phyloP scores from a whole-genome alignment of 164 flowering plant species.

The Vitis riparia region DNA sequence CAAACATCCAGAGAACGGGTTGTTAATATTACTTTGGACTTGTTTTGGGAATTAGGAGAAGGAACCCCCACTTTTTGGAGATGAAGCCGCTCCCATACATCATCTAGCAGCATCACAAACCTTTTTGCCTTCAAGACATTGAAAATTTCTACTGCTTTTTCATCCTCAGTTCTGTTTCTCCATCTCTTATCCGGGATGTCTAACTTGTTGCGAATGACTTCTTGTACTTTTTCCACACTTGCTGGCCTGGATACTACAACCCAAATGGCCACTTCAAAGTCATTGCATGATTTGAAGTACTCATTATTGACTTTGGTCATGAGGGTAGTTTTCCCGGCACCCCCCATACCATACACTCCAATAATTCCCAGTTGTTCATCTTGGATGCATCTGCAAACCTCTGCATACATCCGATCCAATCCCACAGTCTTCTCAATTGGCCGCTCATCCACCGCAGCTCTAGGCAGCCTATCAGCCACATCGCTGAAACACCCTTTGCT shows the following conservation, averaged over 20 bases:
- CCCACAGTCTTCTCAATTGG: conserved; percentile 2
- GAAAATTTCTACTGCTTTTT: no score
- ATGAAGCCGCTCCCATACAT: no score
- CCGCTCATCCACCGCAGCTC: conserved; percentile 5
- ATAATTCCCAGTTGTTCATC: conserved; percentile 5
- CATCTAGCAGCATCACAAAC: no score
- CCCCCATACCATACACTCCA: conserved; percentile 18
- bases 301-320: conserved; percentile 11
- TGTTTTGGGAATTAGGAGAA: not conserved
- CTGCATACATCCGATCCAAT: not conserved
- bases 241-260: conserved; percentile 6
- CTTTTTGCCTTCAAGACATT: no score
- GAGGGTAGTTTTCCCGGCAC: conserved; percentile 19
- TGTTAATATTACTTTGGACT: conserved; percentile 15
- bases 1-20: conserved; percentile 9
- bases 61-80: no score
- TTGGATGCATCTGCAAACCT: conserved; percentile 3
- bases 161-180: no score
- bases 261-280: conserved; percentile 16
- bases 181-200: no score
- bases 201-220: no score
- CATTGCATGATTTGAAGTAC: not conserved
- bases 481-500: not conserved
- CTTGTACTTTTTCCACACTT: conserved; percentile 2
- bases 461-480: conserved; percentile 4